Base-by-base conservation (phyloP, 1,284 basidiomycete species). In the Cutaneotrichosporon sp. region DNA sequence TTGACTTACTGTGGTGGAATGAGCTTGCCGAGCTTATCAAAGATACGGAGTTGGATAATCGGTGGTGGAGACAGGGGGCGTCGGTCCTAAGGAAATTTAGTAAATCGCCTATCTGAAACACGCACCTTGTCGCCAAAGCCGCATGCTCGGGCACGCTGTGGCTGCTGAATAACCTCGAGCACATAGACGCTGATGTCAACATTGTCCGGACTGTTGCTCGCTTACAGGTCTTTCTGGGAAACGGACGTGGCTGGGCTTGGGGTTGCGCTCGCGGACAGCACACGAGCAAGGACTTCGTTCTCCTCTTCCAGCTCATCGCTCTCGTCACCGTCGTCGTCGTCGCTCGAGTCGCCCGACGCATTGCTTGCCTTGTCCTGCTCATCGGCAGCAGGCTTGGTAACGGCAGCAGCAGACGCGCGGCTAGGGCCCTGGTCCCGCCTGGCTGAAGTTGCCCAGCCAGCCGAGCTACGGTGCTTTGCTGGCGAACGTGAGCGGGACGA, bases 71-170 rank as follows among this genome's bases (percentile, higher is more conserved):
- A 89, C 54, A 94, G 78, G 0, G 90, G 90, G 54, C 90, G 80
- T 57, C 90, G 85, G 80, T 94, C 90, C 89, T 92, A 63, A 49
- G 35, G 9, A 22, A 41, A 18, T 22, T 55, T 26, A 51, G 17
- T 33, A 21, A n/a, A 4, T 36, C 4, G 18, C 35, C 33, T 12
- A 45, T 35, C 20, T 13, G 30, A 9, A n/a, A 33, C 20, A 46
- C 77, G 52, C 58, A 90, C 90, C 80, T 92, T 93, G 78, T 93
- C 90, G 49, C 90, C 90, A 74, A 93, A 92, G 4, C 90, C 90
- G 73, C 90, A 93, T 83, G 92, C 92, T 62, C 90, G 83, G 35
- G 90, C 90, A 41, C 90, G 81, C 45, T 89, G 75, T 34, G 90
- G 90, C 64, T 93, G 83, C 69, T 94, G 90, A 4, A 88, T 81